phyloP scores from a whole-genome alignment of 208 protist species.

The Leishmania braziliensis region DNA sequence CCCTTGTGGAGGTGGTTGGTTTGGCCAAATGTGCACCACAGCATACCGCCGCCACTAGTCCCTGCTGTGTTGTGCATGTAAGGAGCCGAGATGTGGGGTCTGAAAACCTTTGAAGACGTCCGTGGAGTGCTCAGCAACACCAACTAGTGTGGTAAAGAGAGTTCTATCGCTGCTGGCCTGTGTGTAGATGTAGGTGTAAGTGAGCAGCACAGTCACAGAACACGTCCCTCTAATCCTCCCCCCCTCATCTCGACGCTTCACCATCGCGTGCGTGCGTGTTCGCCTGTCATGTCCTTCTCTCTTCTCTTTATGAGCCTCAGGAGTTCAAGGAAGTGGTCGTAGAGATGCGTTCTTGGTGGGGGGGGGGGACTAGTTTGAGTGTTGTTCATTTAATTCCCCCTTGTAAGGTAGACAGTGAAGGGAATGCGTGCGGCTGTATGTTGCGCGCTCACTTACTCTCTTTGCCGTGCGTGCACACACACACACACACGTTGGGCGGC shows the following conservation, averaged over 20 bases:
- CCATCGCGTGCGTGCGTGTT: not conserved
- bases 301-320: not conserved
- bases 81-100: not conserved
- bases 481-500: constrained; percentile 6
- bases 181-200: not conserved
- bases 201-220: not conserved
- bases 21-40: not conserved
- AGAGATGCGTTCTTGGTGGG: not conserved
- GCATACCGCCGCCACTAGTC: not conserved
- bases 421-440: constrained; percentile 10
- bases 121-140: not conserved
- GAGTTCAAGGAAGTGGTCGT: not conserved
- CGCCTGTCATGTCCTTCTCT: constrained; percentile 10
- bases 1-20: not conserved
- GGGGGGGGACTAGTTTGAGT: not conserved
- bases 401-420: constrained; percentile 12
- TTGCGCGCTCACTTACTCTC: not conserved
- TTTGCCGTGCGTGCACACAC: not conserved
- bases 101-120: not conserved
- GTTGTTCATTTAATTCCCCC: not conserved
- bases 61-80: not conserved
- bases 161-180: not conserved
- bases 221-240: not conserved
- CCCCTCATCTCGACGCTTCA: not conserved
- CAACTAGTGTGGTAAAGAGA: not conserved